Conservation (phyloP, 805 yeast species). For the Peterozyma xylosa region DNA sequence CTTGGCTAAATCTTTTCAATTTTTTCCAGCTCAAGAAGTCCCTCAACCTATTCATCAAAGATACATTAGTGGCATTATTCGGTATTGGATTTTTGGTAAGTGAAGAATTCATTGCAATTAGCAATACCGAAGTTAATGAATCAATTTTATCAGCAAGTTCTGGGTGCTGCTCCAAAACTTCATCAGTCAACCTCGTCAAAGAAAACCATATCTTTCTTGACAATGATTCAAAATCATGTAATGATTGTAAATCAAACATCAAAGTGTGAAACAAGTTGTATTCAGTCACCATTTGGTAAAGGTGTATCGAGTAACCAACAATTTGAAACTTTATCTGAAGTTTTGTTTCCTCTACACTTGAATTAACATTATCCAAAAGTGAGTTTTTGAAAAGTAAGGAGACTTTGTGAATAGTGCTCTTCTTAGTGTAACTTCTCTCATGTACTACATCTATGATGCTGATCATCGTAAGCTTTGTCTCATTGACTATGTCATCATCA, state of each 20-base stretch:
- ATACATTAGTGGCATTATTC: conserved; percentile 11
- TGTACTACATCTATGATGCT: neutral
- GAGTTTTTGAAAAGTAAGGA: neutral
- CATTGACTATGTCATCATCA: neutral
- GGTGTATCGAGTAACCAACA: conserved; percentile 18
- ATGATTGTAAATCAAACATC: conserved; percentile 13
- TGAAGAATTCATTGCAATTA: conserved; percentile 14
- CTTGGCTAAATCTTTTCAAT: conserved; percentile 3
- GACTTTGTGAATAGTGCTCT: neutral
- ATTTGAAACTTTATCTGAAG: conserved; percentile 14
- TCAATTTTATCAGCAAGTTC: conserved; percentile 15
- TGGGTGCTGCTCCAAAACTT: neutral
- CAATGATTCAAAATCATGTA: conserved; percentile 16
- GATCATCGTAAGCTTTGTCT: conserved; percentile 3
- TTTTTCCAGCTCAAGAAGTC: conserved; percentile 22
- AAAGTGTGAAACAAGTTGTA: conserved; percentile 13
- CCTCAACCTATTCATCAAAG: conserved; percentile 14
- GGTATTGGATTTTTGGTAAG: conserved; percentile 12
- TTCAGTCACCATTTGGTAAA: conserved; percentile 18
- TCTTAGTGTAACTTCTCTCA: neutral
- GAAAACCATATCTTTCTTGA: conserved; percentile 24
- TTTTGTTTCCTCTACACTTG: neutral
- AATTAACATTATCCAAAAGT: neutral
- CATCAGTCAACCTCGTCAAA: conserved; percentile 17
- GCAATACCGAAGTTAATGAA: conserved; percentile 18